phyloP scores from a whole-genome alignment of 169 alveolate species.

The Eimeria falciformis region DNA sequence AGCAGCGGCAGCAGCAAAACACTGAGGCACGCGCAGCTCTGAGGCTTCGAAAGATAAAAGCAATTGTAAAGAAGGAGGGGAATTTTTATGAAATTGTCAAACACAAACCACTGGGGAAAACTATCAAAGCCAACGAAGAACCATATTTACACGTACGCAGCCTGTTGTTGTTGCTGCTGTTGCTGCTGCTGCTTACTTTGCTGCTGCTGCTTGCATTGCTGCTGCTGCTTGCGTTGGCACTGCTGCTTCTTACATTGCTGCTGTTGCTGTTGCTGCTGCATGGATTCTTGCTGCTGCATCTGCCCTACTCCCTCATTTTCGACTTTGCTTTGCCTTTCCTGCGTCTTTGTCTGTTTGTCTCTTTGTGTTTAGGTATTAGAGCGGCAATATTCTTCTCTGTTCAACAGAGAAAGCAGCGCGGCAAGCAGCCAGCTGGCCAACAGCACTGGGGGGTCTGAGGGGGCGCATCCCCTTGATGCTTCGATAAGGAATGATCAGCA shows the following conservation, averaged over 20 bases:
- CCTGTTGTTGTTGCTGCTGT: too few relatives aligned
- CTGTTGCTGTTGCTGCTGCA: background rate
- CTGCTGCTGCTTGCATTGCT: background rate
- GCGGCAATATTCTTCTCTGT: slow-evolving; percentile 57
- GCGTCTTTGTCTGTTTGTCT: background rate
- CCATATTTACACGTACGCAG: background rate
- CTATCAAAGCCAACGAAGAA: background rate
- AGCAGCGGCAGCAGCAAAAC: slow-evolving; percentile 54
- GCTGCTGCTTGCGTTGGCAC: background rate
- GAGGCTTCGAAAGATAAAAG: slow-evolving; percentile 19
- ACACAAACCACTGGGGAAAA: slow-evolving; percentile 2
- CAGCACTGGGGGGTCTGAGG: slow-evolving; percentile 1
- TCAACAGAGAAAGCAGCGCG: background rate
- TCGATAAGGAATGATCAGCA: slow-evolving; percentile 43
- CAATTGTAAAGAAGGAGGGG: slow-evolving; percentile 54
- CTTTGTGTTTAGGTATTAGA: slow-evolving; percentile 13
- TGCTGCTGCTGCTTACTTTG: background rate
- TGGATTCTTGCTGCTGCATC: too few relatives aligned
- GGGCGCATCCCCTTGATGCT: slow-evolving; percentile 19
- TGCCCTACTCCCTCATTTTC: too few relatives aligned
- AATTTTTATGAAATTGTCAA: slow-evolving; percentile 65
- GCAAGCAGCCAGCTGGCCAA: background rate
- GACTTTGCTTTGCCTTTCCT: background rate
- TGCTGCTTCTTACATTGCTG: background rate
- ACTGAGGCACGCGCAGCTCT: slow-evolving; percentile 19